Base-by-base conservation (phyloP, 768 basidiomycete genomes). In the Amanita fuliginea region DNA sequence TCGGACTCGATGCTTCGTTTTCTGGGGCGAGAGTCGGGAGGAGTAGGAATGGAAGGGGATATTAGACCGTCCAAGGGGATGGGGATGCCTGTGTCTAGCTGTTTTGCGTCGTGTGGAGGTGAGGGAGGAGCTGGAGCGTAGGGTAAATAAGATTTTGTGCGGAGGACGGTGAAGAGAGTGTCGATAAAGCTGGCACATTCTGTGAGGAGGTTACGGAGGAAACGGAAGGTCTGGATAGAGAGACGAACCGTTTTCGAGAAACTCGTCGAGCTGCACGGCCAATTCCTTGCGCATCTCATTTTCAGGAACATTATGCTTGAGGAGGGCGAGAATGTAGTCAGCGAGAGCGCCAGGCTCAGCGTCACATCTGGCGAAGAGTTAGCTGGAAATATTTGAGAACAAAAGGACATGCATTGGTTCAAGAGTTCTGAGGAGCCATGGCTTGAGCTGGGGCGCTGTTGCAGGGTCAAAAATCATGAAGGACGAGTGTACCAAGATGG, bases 331-430 rank as follows among this genome's bases (percentile, higher is more conserved):
- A 57, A 97, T 84, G 63, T 97, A 98, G 62, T 97, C 92, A 3
- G 90, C 84, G 46, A 98, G 80, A 28, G 92, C 90, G 26, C 81
- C 80, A 26, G 95, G 93, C 62, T 98, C 95, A 36, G 95, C 95
- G 63, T 98, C 95, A 64, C 91, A 95, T 75, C 94, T 96, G 54
- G 41, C 46, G 6, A 51, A 50, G 47, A 55, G 44, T 60, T 59
- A 54, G 37, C 28, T 28, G 30, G 46, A 33, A 46, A 49, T 53
- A 53, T 53, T 42, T 55, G 46, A 21, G 22, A 52, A 16, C 14
- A 39, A 35, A 22, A 51, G 42, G 35, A 66, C 78, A 52, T 53
- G 93, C 93, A 97, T 92, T 54, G 93, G 93, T 64, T 92, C 92
- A 36, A 97, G 78, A 0, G 85, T 87, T 54, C 78, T 76, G 42